Evolutionary conservation across 352 stramenopile genomes (phyloP).

Genomic region (Elongisporangium senticosum): DNA sequence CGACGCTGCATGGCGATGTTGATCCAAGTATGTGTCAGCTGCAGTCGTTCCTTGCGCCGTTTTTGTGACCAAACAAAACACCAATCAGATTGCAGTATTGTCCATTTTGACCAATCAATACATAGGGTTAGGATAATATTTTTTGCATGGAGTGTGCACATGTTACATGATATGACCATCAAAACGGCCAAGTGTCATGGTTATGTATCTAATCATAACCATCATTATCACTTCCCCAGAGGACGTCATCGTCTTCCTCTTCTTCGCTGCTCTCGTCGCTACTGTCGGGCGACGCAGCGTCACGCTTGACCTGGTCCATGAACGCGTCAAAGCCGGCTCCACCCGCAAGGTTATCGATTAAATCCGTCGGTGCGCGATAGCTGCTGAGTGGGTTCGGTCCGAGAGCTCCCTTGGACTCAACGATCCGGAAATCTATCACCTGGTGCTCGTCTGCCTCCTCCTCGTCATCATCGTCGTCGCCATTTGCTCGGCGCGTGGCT

Average conservation of each 20-base stretch:
- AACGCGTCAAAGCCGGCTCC: conserved; percentile 75
- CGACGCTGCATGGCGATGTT: too few species aligned
- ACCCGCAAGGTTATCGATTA: conserved; percentile 72
- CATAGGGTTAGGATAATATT: too few species aligned
- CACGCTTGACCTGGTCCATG: conserved; percentile 75
- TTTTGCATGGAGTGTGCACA: too few species aligned
- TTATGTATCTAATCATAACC: not conserved
- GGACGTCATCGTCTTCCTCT: conserved; percentile 1
- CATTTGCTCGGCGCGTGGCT: conserved; percentile 5
- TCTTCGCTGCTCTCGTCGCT: conserved; percentile 24
- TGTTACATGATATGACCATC: too few species aligned
- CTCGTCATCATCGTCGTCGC: conserved; percentile 9
- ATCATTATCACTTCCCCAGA: not conserved
- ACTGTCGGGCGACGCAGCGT: conserved; percentile 32
- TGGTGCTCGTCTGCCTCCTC: conserved; percentile 42
- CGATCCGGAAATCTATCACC: conserved; percentile 72
- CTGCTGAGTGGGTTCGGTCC: conserved; percentile 58
- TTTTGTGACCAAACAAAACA: too few species aligned
- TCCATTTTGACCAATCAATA: too few species aligned
- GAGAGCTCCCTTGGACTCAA: conserved; percentile 61
- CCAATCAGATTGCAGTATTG: too few species aligned
- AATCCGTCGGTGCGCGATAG: conserved; percentile 81
- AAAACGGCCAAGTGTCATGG: too few species aligned
- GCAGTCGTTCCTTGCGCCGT: too few species aligned
- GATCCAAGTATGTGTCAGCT: too few species aligned